Percentiles rank a stretch among this genome's conserved stretches.
Evolutionary conservation across 768 basidiomycete genomes (phyloP).

Genomic region (Tulasnella sp.): DNA sequence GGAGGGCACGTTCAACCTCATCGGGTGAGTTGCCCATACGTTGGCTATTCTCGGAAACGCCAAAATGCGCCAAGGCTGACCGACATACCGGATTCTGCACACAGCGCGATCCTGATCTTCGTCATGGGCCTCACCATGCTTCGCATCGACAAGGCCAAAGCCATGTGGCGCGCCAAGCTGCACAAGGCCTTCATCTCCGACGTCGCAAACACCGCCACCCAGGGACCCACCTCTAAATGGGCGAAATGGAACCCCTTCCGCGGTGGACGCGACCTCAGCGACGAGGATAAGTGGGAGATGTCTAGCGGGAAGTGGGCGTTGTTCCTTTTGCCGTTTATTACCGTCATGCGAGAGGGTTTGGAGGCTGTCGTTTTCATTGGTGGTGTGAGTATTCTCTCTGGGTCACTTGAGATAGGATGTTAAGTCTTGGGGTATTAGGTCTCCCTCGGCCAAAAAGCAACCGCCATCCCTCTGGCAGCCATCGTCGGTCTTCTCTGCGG

Average conservation of each 20-base stretch:
- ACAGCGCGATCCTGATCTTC: slow-evolving; percentile 67
- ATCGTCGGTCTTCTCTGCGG: no score
- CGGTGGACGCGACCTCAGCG: no score
- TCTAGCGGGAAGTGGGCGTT: no score
- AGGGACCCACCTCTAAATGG: neutral
- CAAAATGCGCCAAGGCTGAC: neutral
- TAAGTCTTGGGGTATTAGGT: no score
- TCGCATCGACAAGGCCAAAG: slow-evolving; percentile 86
- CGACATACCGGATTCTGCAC: neutral
- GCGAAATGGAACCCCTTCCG: slow-evolving; percentile 4
- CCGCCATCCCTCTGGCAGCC: no score
- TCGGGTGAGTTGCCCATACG: slow-evolving; percentile 24
- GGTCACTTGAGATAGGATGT: no score
- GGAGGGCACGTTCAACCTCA: slow-evolving; percentile 64
- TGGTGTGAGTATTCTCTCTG: no score
- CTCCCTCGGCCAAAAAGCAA: no score
- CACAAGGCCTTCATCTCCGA: slow-evolving; percentile 53
- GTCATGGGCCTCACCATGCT: slow-evolving; percentile 93
- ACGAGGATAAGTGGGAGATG: no score
- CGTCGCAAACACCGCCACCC: neutral
- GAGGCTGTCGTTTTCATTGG: no score
- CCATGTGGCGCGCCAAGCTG: slow-evolving; percentile 92
- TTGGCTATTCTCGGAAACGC: slow-evolving; percentile 48
- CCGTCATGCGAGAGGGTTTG: no score
- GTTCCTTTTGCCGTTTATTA: no score